Conservation (phyloP, 371 early-diverging fungal genomes). For the Umbelopsis sp. region DNA sequence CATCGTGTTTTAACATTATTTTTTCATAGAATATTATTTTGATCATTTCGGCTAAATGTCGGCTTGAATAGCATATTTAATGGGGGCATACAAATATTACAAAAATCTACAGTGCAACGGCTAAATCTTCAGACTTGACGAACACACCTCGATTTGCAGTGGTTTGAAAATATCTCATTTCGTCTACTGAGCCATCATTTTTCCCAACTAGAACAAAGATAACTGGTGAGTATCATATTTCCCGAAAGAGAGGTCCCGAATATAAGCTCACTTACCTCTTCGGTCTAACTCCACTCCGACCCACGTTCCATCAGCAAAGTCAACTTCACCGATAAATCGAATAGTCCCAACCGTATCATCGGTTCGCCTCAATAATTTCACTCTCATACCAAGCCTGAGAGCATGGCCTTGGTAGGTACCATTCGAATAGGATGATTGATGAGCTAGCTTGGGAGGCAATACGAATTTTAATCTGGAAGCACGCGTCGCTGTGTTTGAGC, state of each 20-base stretch:
- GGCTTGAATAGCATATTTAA: too few relatives aligned
- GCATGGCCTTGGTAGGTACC: conserved; percentile 3
- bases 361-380: not conserved
- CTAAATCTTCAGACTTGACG: conserved; percentile 22
- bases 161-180: conserved; percentile 20
- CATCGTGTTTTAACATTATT: too few relatives aligned
- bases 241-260: not conserved
- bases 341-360: conserved; percentile 30
- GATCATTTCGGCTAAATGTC: too few relatives aligned
- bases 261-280: conserved; percentile 28
- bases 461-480: conserved; percentile 5
- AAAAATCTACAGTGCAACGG: conserved; percentile 9
- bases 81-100: not conserved
- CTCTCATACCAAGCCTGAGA: conserved; percentile 5
- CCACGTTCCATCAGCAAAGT: conserved; percentile 41
- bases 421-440: not conserved
- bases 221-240: not conserved
- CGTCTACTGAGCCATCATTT: conserved; percentile 19
- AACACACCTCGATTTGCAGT: conserved; percentile 24
- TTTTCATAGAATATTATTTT: not conserved
- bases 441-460: not conserved
- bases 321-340: conserved; percentile 29
- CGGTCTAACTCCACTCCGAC: conserved; percentile 43
- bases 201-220: conserved; percentile 21
- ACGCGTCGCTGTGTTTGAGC: not conserved